Conservation (phyloP, 2,329 filamentous ascomycete genomes). For the Aspergillus terreus region DNA sequence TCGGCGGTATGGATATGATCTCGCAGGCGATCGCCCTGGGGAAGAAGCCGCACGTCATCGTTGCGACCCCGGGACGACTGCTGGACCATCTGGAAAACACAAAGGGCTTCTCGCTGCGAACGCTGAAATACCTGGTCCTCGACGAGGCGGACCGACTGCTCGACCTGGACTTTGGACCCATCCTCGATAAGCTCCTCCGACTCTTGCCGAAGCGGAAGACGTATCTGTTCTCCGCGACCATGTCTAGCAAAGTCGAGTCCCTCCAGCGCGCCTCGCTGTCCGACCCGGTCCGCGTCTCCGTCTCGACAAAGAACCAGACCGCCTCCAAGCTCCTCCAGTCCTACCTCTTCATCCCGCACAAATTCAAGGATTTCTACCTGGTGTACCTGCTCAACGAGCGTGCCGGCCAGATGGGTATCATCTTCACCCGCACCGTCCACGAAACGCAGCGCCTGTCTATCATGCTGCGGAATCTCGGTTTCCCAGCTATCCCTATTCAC, state of each 20-base stretch:
- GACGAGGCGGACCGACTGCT: conserved; percentile 90
- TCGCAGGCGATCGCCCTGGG: conserved; percentile 83
- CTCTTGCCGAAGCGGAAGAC: conserved; percentile 78
- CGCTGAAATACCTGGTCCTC: conserved; percentile 85
- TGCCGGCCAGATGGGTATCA: conserved; percentile 77
- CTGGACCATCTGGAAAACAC: conserved; percentile 95
- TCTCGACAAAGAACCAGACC: conserved; percentile 84
- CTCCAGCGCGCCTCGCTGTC: conserved; percentile 84
- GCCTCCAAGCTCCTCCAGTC: conserved; percentile 83
- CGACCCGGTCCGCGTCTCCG: conserved; percentile 77
- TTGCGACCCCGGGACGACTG: conserved; percentile 84
- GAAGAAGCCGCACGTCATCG: conserved; percentile 93
- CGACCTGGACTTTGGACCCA: conserved; percentile 90
- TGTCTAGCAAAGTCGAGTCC: conserved; percentile 89
- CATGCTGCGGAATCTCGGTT: conserved; percentile 76
- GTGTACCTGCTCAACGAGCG: conserved; percentile 84
- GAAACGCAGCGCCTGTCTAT: conserved; percentile 85
- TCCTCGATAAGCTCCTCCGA: conserved; percentile 89
- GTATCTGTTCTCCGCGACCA: conserved; percentile 90
- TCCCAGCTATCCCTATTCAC: conserved; percentile 87
- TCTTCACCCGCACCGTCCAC: conserved; percentile 89
- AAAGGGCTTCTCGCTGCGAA: conserved; percentile 83
- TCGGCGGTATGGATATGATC: conserved; percentile 95
- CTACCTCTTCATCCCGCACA: conserved; percentile 81
- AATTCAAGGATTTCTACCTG: conserved; percentile 85